Conservation (phyloP, 2,329 filamentous ascomycete species). For the Beauveria bassiana region DNA sequence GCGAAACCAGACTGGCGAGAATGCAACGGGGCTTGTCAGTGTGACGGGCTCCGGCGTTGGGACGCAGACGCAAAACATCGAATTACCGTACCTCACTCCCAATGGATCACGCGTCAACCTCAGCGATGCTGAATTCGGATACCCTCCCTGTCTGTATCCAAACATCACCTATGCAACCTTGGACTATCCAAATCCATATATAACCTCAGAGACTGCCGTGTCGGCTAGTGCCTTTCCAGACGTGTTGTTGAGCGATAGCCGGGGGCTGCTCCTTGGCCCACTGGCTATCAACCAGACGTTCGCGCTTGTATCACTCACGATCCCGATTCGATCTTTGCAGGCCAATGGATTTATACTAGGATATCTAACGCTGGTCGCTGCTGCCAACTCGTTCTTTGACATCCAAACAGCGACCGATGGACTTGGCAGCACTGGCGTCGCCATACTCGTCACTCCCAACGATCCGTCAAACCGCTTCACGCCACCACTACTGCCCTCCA, state of each 20-base stretch:
- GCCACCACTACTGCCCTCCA: slow-evolving; percentile 35
- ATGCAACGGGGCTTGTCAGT: slow-evolving; percentile 51
- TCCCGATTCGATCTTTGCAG: slow-evolving; percentile 66
- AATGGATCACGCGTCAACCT: slow-evolving; percentile 54
- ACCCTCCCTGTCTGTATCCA: slow-evolving; percentile 65
- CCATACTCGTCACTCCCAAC: slow-evolving; percentile 62
- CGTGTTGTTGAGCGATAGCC: slow-evolving; percentile 40
- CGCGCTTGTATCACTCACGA: slow-evolving; percentile 71
- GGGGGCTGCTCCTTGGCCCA: slow-evolving; percentile 68
- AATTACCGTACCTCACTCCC: slow-evolving; percentile 52
- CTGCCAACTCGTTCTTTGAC: slow-evolving; percentile 55
- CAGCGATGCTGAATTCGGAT: slow-evolving; percentile 57
- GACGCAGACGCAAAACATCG: slow-evolving; percentile 34
- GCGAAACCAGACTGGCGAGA: slow-evolving; percentile 50
- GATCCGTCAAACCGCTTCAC: slow-evolving; percentile 59
- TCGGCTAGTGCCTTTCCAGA: slow-evolving; percentile 42
- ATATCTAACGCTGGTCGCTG: slow-evolving; percentile 75
- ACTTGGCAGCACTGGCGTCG: slow-evolving; percentile 59
- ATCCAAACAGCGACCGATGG: slow-evolving; percentile 60
- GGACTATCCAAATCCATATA: slow-evolving; percentile 30
- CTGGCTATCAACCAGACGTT: slow-evolving; percentile 63
- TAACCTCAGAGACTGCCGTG: slow-evolving; percentile 33
- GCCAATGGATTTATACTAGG: slow-evolving; percentile 60
- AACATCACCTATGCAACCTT: slow-evolving; percentile 61
- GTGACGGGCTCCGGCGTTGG: slow-evolving; percentile 44